These are phyloP conservation scores for Crepidotus variabilis DNA, from an alignment of 768 basidiomycete species.

Conservation along the genomic window DNA sequence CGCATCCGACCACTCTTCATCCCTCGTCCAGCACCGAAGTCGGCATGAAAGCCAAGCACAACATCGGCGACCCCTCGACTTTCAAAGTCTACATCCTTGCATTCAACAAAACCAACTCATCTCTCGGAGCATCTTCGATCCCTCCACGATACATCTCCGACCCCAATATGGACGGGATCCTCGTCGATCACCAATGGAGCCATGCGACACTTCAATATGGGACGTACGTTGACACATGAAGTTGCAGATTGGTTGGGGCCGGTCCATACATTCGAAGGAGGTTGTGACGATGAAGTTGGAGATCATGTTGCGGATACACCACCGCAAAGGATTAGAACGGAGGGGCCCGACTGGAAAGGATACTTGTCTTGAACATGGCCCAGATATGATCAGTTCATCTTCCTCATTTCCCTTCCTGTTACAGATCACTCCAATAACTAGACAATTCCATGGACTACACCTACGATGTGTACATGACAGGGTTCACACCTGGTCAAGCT, in stretches of 20 bases:
- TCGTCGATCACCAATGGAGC: slow-evolving; percentile 31
- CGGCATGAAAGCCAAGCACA: slow-evolving; percentile 33
- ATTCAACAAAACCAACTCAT: slow-evolving; percentile 15
- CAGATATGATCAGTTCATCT: slow-evolving; percentile 30
- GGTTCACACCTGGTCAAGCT: slow-evolving; percentile 33
- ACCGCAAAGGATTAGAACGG: slow-evolving; percentile 27
- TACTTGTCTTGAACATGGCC: slow-evolving; percentile 29
- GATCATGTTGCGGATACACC: slow-evolving; percentile 37
- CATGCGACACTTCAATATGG: slow-evolving; percentile 27
- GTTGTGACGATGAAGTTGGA: slow-evolving; percentile 23
- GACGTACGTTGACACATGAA: slow-evolving; percentile 32
- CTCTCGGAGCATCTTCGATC: slow-evolving; percentile 34
- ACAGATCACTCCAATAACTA: too few relatives aligned
- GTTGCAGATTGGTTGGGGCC: slow-evolving; percentile 35
- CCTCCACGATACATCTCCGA: slow-evolving; percentile 23
- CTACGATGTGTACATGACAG: slow-evolving; percentile 33
- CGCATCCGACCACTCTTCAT: neutral
- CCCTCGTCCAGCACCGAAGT: slow-evolving; percentile 4
- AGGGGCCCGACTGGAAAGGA: slow-evolving; percentile 29
- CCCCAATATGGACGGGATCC: slow-evolving; percentile 33
- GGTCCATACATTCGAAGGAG: slow-evolving; percentile 37
- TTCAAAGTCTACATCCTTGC: slow-evolving; percentile 37
- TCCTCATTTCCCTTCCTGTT: too few relatives aligned
- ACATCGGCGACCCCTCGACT: slow-evolving; percentile 28
- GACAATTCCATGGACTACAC: slow-evolving; percentile 38